Evolutionary conservation across 352 stramenopile species (phyloP), one percentile per base, ranked within the genome.

Genomic region (Globisporangium echinulatum): DNA sequence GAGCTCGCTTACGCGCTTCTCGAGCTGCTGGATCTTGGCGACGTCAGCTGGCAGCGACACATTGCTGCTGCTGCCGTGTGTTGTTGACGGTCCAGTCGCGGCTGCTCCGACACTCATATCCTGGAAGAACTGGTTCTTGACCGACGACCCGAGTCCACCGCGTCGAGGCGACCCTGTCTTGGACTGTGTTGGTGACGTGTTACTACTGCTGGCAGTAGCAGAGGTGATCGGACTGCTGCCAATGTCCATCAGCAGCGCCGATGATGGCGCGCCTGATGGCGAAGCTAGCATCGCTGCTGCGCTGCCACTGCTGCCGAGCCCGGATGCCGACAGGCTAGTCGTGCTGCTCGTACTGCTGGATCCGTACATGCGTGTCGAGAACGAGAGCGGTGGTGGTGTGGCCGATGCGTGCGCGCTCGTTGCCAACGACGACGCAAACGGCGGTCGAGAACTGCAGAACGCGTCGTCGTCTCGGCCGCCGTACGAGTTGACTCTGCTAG

Each of bases 1-100:
- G 11, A 69, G 62, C 25, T 80, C 71, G 7, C 49, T 54, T 1
- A 70, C 56, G 43, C 66, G 66, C 54, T 70, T 75, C 42, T 79
- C 71, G 17, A 77, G 60, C 25, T 72, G 55, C 47, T 77, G 58
- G 8, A 75, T 54, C 51, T 72, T 72, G 9, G 61, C 59, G 7
- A 59, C 17, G 25, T 67, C 50, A 13, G 36, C 49, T 17, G 60
- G 8, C 15, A 52, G 47, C 19, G 42, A 52, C 9, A 4, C 25
- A 33, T 33, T 54, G 43, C 7, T 57, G 4, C 9, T 17, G 38
- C 4, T 7, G 4, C 36, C 43, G 37, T 17, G 52, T 19, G 67
- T 58, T 56, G 43, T 56, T 11, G 54, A 59, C 13, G 62, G 49
- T 5, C 51, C 15, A 11, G 38, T 36, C 36, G 15, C 49, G 39